phyloP scores from a whole-genome alignment of 1,284 basidiomycete genomes.

The Calocybe gambosa region DNA sequence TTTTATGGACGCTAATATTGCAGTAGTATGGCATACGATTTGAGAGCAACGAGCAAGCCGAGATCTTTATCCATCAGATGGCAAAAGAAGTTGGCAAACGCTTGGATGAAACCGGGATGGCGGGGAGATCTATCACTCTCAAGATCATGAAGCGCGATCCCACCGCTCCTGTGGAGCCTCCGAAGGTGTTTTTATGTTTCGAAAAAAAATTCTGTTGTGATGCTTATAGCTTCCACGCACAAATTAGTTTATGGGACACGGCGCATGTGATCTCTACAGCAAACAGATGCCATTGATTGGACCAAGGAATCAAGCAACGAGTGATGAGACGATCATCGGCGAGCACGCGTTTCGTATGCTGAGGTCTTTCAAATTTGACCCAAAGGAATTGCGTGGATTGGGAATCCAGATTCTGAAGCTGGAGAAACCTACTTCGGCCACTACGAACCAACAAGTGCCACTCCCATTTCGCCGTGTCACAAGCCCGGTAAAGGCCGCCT shows the following conservation, averaged over 20 bases:
- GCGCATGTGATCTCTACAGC: conserved; percentile 79
- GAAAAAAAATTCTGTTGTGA: not conserved
- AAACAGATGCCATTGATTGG: conserved; percentile 62
- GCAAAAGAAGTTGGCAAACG: conserved; percentile 72
- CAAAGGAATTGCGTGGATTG: conserved; percentile 87
- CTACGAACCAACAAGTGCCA: conserved; percentile 34
- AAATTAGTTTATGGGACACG: conserved; percentile 85
- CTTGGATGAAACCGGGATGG: conserved; percentile 59
- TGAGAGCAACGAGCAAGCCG: conserved; percentile 73
- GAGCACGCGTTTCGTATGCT: conserved; percentile 78
- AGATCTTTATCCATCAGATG: conserved; percentile 71
- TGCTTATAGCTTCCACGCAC: conserved; percentile 1
- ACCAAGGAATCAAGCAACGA: conserved; percentile 62
- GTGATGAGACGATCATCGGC: conserved; percentile 66
- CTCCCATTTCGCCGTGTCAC: conserved; percentile 44
- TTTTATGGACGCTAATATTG: conserved; percentile 5
- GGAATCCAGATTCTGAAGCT: conserved; percentile 92
- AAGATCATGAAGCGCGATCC: conserved; percentile 89
- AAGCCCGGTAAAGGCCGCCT: conserved; percentile 12
- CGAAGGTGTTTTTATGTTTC: conserved; percentile 58
- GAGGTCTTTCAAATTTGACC: conserved; percentile 68
- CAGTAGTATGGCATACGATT: conserved; percentile 92
- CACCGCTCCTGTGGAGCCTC: conserved; percentile 84
- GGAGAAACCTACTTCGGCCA: conserved; percentile 36
- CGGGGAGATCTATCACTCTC: conserved; percentile 71